These are phyloP conservation scores for Auricularia heimuer DNA, from an alignment of 768 basidiomycete species.

Conservation along the genomic window DNA sequence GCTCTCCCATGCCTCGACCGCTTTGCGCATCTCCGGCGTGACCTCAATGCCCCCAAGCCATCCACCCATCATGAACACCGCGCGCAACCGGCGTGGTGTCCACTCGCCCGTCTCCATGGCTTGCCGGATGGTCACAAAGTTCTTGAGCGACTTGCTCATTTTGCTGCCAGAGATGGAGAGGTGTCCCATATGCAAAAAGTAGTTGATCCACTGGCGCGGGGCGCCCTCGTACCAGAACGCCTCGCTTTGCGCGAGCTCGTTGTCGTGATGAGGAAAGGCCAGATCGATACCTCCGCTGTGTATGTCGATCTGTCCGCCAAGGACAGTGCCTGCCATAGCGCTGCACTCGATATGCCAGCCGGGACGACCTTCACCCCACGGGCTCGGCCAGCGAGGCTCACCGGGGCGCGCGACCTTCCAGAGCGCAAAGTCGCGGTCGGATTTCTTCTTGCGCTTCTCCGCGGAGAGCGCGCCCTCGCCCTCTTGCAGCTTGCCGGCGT, in stretches of 20 bases:
- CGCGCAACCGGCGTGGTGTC: neutral
- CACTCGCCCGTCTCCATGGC: constrained; percentile 14
- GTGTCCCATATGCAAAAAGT: constrained; percentile 97
- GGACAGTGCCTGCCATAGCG: constrained; percentile 89
- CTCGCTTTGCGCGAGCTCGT: constrained; percentile 97
- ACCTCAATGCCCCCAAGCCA: neutral
- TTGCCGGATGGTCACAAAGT: constrained; percentile 82
- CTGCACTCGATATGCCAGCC: constrained; percentile 99
- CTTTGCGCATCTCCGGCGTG: constrained; percentile 6
- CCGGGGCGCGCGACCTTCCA: constrained; percentile 98
- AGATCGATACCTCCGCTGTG: constrained; percentile 96
- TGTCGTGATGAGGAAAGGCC: constrained; percentile 99
- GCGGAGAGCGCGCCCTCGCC: constrained; percentile 65
- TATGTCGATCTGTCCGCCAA: constrained; percentile 91
- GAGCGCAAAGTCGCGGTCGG: constrained; percentile 81
- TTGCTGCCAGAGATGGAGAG: constrained; percentile 96
- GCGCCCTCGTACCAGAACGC: constrained; percentile 23
- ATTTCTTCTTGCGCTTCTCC: neutral
- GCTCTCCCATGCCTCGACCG: constrained; percentile 29
- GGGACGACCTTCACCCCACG: constrained; percentile 92
- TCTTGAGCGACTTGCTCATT: constrained; percentile 99
- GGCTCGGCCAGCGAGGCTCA: constrained; percentile 92
- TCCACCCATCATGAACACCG: neutral
- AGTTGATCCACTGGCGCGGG: constrained; percentile 82
- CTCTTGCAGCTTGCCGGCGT: constrained; percentile 78